Evolutionary conservation across 345 rosid genomes (phyloP).

Genomic region (Sonneratia alba): DNA sequence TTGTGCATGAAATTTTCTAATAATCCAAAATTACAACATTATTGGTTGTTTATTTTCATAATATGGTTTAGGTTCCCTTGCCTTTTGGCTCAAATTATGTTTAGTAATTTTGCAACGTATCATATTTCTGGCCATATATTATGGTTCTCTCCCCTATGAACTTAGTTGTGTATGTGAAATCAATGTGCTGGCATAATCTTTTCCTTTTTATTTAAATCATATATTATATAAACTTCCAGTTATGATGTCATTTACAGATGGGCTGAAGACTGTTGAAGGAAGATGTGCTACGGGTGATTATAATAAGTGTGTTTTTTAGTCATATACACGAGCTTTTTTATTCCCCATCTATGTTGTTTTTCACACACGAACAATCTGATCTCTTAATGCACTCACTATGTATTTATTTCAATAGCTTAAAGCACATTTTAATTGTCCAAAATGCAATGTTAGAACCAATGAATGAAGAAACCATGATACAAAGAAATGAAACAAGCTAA

Average conservation of each 20-base stretch:
- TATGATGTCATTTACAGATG: conserved; percentile 33
- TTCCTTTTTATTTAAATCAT: background rate
- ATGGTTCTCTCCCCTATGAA: background rate
- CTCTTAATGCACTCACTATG: background rate
- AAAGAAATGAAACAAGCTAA: background rate
- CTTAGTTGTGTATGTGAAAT: background rate
- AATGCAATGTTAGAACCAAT: background rate
- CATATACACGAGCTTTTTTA: background rate
- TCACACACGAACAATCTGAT: background rate
- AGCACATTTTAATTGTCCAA: background rate
- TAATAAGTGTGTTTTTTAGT: conserved; percentile 25
- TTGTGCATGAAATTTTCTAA: background rate
- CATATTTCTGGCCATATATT: background rate
- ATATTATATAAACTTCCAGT: background rate
- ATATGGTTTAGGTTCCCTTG: background rate
- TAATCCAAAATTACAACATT: background rate
- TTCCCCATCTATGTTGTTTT: background rate
- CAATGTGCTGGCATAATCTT: background rate
- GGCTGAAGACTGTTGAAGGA: conserved; percentile 68
- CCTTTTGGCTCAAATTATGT: background rate
- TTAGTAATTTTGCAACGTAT: background rate
- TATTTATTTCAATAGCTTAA: background rate
- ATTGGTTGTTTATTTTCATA: background rate
- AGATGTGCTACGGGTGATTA: conserved; percentile 69
- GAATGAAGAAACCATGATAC: background rate